Percentiles rank a stretch among this genome's conserved stretches.
Evolutionary conservation across 1,284 basidiomycete species (phyloP).

Genomic region (Puccinia coronata): DNA sequence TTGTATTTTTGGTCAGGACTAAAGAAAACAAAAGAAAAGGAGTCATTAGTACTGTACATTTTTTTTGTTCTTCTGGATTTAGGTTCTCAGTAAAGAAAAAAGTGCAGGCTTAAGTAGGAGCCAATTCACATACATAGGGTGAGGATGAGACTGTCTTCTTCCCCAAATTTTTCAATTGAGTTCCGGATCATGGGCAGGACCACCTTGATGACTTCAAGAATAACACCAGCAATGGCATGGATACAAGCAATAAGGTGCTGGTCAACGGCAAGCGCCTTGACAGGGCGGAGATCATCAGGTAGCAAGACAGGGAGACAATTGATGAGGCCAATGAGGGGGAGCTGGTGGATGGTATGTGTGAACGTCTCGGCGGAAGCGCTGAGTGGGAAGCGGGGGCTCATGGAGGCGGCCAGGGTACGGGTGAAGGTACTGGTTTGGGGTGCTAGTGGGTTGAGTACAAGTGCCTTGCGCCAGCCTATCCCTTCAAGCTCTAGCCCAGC

Average conservation of each 20-base stretch:
- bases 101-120: no score
- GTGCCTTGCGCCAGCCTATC: slow-evolving; percentile 22
- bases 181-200: slow-evolving; percentile 46
- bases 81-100: neutral
- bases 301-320: slow-evolving; percentile 37
- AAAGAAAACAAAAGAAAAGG: neutral
- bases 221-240: neutral
- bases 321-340: slow-evolving; percentile 21
- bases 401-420: slow-evolving; percentile 1
- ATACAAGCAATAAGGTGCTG: slow-evolving; percentile 7
- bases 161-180: slow-evolving; percentile 21
- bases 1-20: slow-evolving; percentile 41
- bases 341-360: neutral
- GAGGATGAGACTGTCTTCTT: slow-evolving; percentile 25
- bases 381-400: slow-evolving; percentile 25
- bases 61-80: neutral
- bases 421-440: slow-evolving; percentile 21
- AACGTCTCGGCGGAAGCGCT: neutral
- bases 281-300: neutral
- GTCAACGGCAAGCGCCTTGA: slow-evolving; percentile 18
- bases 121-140: slow-evolving; percentile 46
- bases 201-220: slow-evolving; percentile 31
- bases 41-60: no score
- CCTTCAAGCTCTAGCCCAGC: neutral
- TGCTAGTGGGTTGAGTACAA: slow-evolving; percentile 23